These are phyloP conservation scores for Coniochaeta ligniaria DNA, from an alignment of 2,329 filamentous ascomycete species.

Conservation along the genomic window DNA sequence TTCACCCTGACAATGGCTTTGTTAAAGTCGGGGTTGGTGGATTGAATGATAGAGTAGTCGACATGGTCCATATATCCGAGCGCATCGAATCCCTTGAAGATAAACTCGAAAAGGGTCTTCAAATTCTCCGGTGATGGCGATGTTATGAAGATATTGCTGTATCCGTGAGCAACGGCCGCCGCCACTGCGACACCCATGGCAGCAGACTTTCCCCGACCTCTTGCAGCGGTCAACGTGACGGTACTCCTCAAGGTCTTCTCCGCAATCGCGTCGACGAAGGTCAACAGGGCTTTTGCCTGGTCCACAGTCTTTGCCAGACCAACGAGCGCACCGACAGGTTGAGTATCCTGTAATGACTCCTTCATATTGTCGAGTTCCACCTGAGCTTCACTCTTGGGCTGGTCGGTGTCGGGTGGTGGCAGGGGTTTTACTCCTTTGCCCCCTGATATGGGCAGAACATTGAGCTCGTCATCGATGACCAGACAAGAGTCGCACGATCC, in stretches of 20 bases:
- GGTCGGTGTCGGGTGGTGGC: slow-evolving; percentile 66
- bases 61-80: slow-evolving; percentile 90
- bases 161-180: slow-evolving; percentile 89
- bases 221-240: slow-evolving; percentile 84
- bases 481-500: slow-evolving; percentile 93
- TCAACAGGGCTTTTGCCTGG: slow-evolving; percentile 93
- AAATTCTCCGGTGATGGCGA: slow-evolving; percentile 96
- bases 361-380: slow-evolving; percentile 82
- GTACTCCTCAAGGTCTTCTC: slow-evolving; percentile 95
- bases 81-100: slow-evolving; percentile 97
- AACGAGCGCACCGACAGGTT: slow-evolving; percentile 78
- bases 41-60: slow-evolving; percentile 97
- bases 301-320: slow-evolving; percentile 85
- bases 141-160: slow-evolving; percentile 99
- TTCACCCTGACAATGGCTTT: slow-evolving; percentile 98
- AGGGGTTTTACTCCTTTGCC: slow-evolving; percentile 83
- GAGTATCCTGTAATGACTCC: slow-evolving; percentile 75
- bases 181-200: slow-evolving; percentile 91
- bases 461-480: slow-evolving; percentile 95
- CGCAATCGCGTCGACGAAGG: slow-evolving; percentile 90
- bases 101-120: slow-evolving; percentile 96
- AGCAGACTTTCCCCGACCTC: slow-evolving; percentile 95
- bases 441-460: slow-evolving; percentile 93
- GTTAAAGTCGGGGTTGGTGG: slow-evolving; percentile 97
- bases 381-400: slow-evolving; percentile 63